phyloP scores from a whole-genome alignment of 106 monocot genomes.

The Iris macrosiphon region DNA sequence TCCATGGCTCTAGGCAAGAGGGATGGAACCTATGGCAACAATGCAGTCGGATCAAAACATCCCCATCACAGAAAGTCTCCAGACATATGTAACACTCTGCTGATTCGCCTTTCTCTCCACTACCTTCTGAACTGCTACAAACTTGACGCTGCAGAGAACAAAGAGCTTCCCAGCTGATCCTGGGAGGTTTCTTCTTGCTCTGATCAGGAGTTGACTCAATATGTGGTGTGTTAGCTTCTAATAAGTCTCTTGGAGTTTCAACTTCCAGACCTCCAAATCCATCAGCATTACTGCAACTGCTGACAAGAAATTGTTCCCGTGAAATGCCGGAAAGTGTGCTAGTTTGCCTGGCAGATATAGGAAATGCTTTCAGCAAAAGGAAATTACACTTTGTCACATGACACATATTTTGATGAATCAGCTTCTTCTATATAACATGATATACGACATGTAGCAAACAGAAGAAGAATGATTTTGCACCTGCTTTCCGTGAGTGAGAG shows the following conservation, averaged over 20 bases:
- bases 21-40: constrained; percentile 25
- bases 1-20: constrained; percentile 16
- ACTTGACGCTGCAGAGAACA: constrained; percentile 5
- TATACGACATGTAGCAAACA: no score
- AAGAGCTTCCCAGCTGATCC: constrained; percentile 13
- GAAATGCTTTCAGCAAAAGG: no score
- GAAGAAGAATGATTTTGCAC: no score
- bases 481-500: constrained; percentile 29
- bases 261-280: constrained; percentile 7
- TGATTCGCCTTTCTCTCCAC: neutral
- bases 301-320: no score
- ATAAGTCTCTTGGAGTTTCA: constrained; percentile 1
- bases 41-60: constrained; percentile 4
- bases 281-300: no score
- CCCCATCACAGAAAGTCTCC: constrained; percentile 18
- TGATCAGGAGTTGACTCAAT: neutral
- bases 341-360: no score
- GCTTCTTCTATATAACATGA: constrained; percentile 10
- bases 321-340: no score
- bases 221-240: neutral
- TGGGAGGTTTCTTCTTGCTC: constrained; percentile 15
- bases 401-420: neutral
- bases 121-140: constrained; percentile 1
- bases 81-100: constrained; percentile 21
- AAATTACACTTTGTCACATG: neutral